Evolutionary conservation across 805 yeast species (phyloP).

Genomic region (Torulaspora delbrueckii): DNA sequence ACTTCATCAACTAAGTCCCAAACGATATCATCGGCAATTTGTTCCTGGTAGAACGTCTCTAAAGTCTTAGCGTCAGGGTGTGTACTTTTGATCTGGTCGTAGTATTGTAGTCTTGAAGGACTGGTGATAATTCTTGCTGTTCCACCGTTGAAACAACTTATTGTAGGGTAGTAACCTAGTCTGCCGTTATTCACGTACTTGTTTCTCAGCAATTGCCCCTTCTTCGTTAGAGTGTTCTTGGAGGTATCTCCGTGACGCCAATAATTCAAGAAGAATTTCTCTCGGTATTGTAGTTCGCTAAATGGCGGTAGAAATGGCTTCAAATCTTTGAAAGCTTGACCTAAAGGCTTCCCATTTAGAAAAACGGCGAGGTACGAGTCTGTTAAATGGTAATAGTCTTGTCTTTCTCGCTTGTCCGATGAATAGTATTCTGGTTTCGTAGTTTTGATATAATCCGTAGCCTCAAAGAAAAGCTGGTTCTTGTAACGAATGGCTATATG

Average conservation of each 20-base stretch:
- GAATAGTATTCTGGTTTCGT: slow-evolving; percentile 35
- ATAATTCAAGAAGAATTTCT: slow-evolving; percentile 32
- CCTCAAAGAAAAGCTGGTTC: slow-evolving; percentile 74
- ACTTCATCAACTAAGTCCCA: slow-evolving; percentile 85
- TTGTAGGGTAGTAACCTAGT: slow-evolving; percentile 87
- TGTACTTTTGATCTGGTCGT: slow-evolving; percentile 8
- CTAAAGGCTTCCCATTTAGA: slow-evolving; percentile 69
- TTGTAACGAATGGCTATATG: slow-evolving; percentile 84
- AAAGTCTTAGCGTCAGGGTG: slow-evolving; percentile 45
- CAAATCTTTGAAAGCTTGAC: slow-evolving; percentile 61
- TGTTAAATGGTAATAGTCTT: slow-evolving; percentile 35
- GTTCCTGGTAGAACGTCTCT: slow-evolving; percentile 57
- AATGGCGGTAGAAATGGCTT: slow-evolving; percentile 78
- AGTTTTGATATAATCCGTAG: slow-evolving; percentile 51
- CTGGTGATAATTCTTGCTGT: slow-evolving; percentile 66
- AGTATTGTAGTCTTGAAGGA: slow-evolving; percentile 47
- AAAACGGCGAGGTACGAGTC: slow-evolving; percentile 62
- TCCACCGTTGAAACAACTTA: slow-evolving; percentile 78
- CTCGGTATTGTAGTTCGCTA: slow-evolving; percentile 47
- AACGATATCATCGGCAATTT: slow-evolving; percentile 71
- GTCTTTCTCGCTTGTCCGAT: slow-evolving; percentile 33
- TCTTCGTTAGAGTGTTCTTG: slow-evolving; percentile 19
- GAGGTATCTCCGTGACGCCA: slow-evolving; percentile 28
- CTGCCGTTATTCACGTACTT: slow-evolving; percentile 69
- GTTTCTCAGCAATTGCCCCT: slow-evolving; percentile 27